Conservation (phyloP, 2,329 filamentous ascomycete species). For the Fusarium setosum region DNA sequence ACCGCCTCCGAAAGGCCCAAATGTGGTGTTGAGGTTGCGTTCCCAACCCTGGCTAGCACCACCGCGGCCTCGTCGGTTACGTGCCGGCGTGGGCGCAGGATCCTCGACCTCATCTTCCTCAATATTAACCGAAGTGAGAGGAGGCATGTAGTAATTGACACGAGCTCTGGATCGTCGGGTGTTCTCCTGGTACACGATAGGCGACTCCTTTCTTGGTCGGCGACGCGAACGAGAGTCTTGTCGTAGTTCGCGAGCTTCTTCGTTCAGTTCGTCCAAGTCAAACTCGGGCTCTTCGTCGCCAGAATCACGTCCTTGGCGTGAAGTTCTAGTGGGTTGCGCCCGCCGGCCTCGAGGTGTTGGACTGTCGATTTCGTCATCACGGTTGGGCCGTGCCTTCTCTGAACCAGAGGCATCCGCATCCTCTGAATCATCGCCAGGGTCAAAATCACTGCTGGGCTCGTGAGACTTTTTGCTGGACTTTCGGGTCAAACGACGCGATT, state of each 20-base stretch:
- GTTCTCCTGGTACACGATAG: conserved; percentile 69
- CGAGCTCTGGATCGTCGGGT: conserved; percentile 65
- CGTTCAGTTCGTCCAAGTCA: conserved; percentile 72
- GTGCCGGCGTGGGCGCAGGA: conserved; percentile 74
- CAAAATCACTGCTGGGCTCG: conserved; percentile 71
- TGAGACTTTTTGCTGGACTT: conserved; percentile 60
- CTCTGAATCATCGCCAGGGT: conserved; percentile 69
- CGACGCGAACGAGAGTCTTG: conserved; percentile 65
- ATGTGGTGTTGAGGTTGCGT: conserved; percentile 87
- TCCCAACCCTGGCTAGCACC: conserved; percentile 74
- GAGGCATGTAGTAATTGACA: conserved; percentile 88
- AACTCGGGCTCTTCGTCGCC: conserved; percentile 68
- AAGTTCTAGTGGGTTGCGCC: conserved; percentile 57
- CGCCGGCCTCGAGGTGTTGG: conserved; percentile 62
- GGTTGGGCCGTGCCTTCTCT: conserved; percentile 49
- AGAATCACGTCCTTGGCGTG: conserved; percentile 63
- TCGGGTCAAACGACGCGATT: conserved; percentile 60
- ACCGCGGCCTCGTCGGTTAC: conserved; percentile 72
- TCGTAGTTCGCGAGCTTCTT: conserved; percentile 72
- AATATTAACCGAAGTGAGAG: conserved; percentile 69
- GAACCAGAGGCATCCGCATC: conserved; percentile 62
- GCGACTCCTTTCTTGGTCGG: conserved; percentile 61
- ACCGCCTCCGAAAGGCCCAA: conserved; percentile 91
- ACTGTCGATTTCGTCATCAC: conserved; percentile 59
- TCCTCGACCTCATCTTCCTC: conserved; percentile 81